A percentile compares a stretch with the other conserved stretches of the same genome.
phyloP scores from a whole-genome alignment of 805 yeast genomes.

The Metschnikowia sp. region DNA sequence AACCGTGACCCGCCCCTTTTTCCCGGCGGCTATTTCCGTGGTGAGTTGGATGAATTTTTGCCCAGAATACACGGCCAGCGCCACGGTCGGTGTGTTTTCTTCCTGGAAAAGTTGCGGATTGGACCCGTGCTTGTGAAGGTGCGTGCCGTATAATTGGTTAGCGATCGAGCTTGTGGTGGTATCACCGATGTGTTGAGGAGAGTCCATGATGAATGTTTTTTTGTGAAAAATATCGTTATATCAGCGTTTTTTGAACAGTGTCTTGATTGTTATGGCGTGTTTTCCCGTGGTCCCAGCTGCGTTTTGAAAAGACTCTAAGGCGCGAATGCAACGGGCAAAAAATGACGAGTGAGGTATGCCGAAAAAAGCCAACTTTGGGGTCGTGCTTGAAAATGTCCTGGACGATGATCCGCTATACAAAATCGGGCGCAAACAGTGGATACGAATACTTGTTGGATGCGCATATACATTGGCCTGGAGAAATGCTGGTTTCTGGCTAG shows the following conservation, averaged over 20 bases:
- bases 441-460: too few relatives aligned
- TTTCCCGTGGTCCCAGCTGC: too few relatives aligned
- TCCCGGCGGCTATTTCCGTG: slow-evolving; percentile 8
- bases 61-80: slow-evolving; percentile 31
- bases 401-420: too few relatives aligned
- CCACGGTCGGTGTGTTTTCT: slow-evolving; percentile 7
- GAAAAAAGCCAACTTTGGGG: too few relatives aligned
- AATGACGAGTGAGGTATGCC: too few relatives aligned
- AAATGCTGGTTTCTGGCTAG: slow-evolving; percentile 3
- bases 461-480: not conserved
- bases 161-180: slow-evolving; percentile 39
- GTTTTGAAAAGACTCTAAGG: too few relatives aligned
- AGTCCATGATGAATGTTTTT: slow-evolving; percentile 29
- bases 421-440: too few relatives aligned
- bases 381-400: too few relatives aligned
- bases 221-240: not conserved
- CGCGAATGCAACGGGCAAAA: too few relatives aligned
- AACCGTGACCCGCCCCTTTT: slow-evolving; percentile 10
- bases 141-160: slow-evolving; percentile 34
- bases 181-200: slow-evolving; percentile 41
- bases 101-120: not conserved
- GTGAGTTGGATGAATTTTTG: slow-evolving; percentile 36
- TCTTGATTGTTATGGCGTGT: too few relatives aligned
- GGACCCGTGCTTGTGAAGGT: slow-evolving; percentile 19
- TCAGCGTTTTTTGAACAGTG: too few relatives aligned